Percentiles rank a stretch among this genome's conserved stretches.
Conservation (phyloP, 2,329 filamentous ascomycete species). For the Fusarium xylarioides region DNA sequence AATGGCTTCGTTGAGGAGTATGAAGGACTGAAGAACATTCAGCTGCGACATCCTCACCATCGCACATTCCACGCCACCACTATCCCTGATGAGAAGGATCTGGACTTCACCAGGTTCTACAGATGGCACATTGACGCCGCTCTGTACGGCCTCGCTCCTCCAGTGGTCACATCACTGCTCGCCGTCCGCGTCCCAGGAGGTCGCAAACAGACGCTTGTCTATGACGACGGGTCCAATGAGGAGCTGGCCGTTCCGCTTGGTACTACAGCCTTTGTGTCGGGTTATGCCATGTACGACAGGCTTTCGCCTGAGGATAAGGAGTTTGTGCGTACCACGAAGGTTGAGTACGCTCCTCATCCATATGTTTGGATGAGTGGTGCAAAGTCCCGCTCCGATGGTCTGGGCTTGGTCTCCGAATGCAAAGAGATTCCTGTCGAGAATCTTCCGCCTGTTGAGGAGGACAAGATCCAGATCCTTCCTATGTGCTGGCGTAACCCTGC, state of each 20-base stretch:
- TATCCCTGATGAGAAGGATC: slow-evolving; percentile 64
- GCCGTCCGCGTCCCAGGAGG: slow-evolving; percentile 77
- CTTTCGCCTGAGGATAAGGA: slow-evolving; percentile 72
- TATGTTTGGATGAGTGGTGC: slow-evolving; percentile 84
- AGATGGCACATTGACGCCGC: slow-evolving; percentile 85
- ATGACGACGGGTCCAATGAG: slow-evolving; percentile 76
- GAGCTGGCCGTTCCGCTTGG: slow-evolving; percentile 74
- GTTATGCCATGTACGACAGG: slow-evolving; percentile 74
- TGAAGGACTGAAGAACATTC: slow-evolving; percentile 74
- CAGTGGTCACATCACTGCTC: slow-evolving; percentile 75
- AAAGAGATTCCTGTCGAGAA: slow-evolving; percentile 67
- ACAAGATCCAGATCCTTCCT: slow-evolving; percentile 76
- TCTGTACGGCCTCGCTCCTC: slow-evolving; percentile 78
- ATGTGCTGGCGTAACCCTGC: slow-evolving; percentile 82
- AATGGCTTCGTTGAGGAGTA: slow-evolving; percentile 76
- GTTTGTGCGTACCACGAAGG: slow-evolving; percentile 71
- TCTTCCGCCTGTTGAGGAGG: slow-evolving; percentile 71
- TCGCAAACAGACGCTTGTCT: slow-evolving; percentile 72
- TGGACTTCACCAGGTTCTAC: slow-evolving; percentile 68
- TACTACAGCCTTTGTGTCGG: slow-evolving; percentile 79
- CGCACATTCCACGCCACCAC: slow-evolving; percentile 75
- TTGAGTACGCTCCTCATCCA: slow-evolving; percentile 81
- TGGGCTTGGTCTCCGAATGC: slow-evolving; percentile 75
- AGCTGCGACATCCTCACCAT: slow-evolving; percentile 79
- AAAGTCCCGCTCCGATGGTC: slow-evolving; percentile 71